Conservation (phyloP, 2,329 filamentous ascomycete species). For the Aspergillus niger region DNA sequence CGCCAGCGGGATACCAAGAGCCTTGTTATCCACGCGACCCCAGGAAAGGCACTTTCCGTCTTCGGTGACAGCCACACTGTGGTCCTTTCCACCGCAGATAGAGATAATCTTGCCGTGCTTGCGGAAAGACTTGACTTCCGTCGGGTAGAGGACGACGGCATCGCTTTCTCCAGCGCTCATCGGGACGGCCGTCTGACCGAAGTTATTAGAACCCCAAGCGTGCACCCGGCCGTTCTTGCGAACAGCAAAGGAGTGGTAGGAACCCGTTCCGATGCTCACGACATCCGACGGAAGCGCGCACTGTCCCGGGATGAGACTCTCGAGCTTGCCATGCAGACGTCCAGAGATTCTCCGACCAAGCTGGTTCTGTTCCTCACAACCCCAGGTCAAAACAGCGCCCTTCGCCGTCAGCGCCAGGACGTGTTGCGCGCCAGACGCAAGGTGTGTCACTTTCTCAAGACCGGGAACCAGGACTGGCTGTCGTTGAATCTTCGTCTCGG, state of each 20-base stretch:
- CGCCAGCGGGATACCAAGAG: conserved; percentile 13
- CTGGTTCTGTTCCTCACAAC: conserved; percentile 70
- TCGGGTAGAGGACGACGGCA: conserved; percentile 15
- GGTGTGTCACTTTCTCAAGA: conserved; percentile 66
- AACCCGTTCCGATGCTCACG: conserved; percentile 41
- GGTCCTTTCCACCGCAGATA: conserved; percentile 22
- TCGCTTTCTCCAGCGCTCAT: conserved; percentile 61
- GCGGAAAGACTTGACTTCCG: conserved; percentile 11
- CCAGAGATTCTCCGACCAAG: conserved; percentile 65
- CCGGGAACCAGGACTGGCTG: conserved; percentile 48
- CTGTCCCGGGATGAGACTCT: conserved; percentile 53
- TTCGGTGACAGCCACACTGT: conserved; percentile 22
- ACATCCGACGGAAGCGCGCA: conserved; percentile 54
- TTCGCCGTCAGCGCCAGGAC: conserved; percentile 67
- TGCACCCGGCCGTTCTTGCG: conserved; percentile 50
- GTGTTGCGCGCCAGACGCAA: conserved; percentile 71
- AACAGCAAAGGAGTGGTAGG: conserved; percentile 52
- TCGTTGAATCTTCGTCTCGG: conserved; percentile 43
- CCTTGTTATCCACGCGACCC: conserved; percentile 24
- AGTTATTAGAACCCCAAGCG: conserved; percentile 80
- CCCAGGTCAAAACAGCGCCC: conserved; percentile 70
- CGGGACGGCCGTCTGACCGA: conserved; percentile 69
- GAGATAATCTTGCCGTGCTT: conserved; percentile 9
- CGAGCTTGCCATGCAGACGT: conserved; percentile 48
- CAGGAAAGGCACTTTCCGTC: conserved; percentile 22